Base-by-base conservation (phyloP, 1,284 basidiomycete genomes). In the Acaromyces ingoldii region DNA sequence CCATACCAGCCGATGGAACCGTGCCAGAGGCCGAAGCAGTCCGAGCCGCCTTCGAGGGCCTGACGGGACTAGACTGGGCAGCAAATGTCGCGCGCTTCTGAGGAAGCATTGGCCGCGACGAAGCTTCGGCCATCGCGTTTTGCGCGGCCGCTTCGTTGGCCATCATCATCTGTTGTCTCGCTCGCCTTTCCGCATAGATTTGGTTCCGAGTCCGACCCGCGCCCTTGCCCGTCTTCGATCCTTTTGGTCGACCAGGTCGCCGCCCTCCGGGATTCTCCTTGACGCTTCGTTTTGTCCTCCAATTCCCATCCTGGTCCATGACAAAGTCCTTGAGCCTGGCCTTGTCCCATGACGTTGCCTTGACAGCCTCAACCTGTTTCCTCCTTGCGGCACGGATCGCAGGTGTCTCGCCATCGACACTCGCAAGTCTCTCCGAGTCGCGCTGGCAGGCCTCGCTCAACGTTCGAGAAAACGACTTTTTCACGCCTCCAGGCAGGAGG, bases 251-350 rank as follows among this genome's bases (percentile, higher is more conserved):
- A 22, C 65, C 65, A 10, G 62, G 53, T 33, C 47, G 44, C 47
- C 56, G 58, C 11, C 60, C 61, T 33, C 47, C 30, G 0, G 65
- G 65, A 24, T 67, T 67, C 45, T 67, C 65, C 22, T 54, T 43
- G 51, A 67, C 61, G 40, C 63, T 65, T 24, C 65, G 53, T 21
- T 56, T 56, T 24, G 57, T 65, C n/a, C 65, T 51, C 55, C 55
- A 61, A 25, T 62, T 55, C 43, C 65, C 65, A 2, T 59, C 52
- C 34, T 52, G 49, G 52, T 65, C 64, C 56, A 57, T 53, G 41
- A 58, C 55, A 5, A 61, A 25, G 6, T 53, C 51, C 22, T 39
- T 49, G 10, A 49, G 24, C 4, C 48, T 13, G n/a, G 48, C 48
- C 6, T 22, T n/a, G 10, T 36, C 46, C 25, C 17, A 17, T 28